These are phyloP conservation scores for Hypoxylon sp. DNA, from an alignment of 2,329 filamentous ascomycete species.

Conservation along the genomic window DNA sequence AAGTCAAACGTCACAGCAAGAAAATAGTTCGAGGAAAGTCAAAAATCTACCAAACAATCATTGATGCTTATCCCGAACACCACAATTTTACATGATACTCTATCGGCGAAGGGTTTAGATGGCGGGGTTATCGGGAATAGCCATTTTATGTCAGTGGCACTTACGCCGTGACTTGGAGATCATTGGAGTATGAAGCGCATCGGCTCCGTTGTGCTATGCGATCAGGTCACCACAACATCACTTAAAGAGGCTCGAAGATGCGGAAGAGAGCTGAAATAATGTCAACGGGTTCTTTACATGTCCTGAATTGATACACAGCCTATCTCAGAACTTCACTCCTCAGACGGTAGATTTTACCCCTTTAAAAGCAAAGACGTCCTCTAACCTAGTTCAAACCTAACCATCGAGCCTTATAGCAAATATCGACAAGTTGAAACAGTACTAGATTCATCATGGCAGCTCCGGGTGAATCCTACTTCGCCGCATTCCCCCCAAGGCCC, in stretches of 20 bases:
- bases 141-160: neutral
- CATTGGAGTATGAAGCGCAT: conserved; percentile 26
- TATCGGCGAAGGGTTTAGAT: neutral
- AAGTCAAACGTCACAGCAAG: neutral
- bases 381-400: conserved; percentile 6
- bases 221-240: neutral
- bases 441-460: conserved; percentile 37
- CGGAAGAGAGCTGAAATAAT: conserved; percentile 1
- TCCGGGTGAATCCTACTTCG: conserved; percentile 34
- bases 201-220: conserved; percentile 33
- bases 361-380: neutral
- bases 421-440: conserved; percentile 32
- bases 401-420: conserved; percentile 11
- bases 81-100: neutral
- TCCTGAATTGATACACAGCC: neutral
- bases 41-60: neutral
- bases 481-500: conserved; percentile 17
- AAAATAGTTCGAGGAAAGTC: neutral
- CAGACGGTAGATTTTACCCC: neutral
- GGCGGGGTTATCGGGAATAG: conserved; percentile 30
- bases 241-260: conserved; percentile 19
- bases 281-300: neutral
- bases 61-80: neutral
- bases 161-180: neutral
- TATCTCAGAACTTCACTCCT: neutral